Conservation (phyloP, 2,329 filamentous ascomycete genomes). For the Endothia cerciana region DNA sequence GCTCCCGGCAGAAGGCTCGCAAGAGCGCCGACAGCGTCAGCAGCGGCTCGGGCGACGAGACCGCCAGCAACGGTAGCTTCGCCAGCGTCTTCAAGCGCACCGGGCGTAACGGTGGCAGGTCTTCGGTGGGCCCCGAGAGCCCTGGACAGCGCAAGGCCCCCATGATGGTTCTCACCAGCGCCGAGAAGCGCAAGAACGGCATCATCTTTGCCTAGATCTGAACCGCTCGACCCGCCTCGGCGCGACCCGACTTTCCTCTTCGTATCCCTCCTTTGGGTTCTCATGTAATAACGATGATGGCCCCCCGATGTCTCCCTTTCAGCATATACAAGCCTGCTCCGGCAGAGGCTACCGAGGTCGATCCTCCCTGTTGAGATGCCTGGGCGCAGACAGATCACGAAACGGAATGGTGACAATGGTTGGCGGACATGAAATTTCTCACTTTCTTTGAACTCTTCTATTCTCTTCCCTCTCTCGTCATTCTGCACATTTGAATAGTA, state of each 20-base stretch:
- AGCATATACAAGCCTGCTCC: slow-evolving; percentile 18
- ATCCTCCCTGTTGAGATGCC: slow-evolving; percentile 30
- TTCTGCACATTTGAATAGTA: slow-evolving; percentile 6
- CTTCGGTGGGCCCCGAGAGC: slow-evolving; percentile 43
- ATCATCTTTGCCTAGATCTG: slow-evolving; percentile 28
- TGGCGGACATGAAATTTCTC: slow-evolving; percentile 28
- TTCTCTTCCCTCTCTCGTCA: slow-evolving; percentile 27
- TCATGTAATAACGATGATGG: slow-evolving; percentile 29
- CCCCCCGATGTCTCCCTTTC: slow-evolving; percentile 18
- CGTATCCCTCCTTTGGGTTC: slow-evolving; percentile 7
- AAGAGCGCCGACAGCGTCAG: slow-evolving; percentile 67
- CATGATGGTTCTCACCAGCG: slow-evolving; percentile 84
- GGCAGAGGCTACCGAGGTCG: slow-evolving; percentile 28
- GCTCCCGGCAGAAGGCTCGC: slow-evolving; percentile 67
- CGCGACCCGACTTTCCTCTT: slow-evolving; percentile 6
- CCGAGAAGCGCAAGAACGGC: slow-evolving; percentile 83
- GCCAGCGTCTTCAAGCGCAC: slow-evolving; percentile 68
- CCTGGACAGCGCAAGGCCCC: slow-evolving; percentile 75
- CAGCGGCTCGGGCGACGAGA: slow-evolving; percentile 57
- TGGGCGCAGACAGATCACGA: slow-evolving; percentile 35
- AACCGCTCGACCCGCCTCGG: background rate
- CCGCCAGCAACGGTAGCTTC: slow-evolving; percentile 62
- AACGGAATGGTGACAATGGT: slow-evolving; percentile 25
- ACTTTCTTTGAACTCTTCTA: slow-evolving; percentile 30
- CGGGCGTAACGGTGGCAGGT: slow-evolving; percentile 53